Evolutionary conservation across 169 alveolate species (phyloP), one percentile per base, ranked within the genome.

Genomic region (Toxoplasma gondii): DNA sequence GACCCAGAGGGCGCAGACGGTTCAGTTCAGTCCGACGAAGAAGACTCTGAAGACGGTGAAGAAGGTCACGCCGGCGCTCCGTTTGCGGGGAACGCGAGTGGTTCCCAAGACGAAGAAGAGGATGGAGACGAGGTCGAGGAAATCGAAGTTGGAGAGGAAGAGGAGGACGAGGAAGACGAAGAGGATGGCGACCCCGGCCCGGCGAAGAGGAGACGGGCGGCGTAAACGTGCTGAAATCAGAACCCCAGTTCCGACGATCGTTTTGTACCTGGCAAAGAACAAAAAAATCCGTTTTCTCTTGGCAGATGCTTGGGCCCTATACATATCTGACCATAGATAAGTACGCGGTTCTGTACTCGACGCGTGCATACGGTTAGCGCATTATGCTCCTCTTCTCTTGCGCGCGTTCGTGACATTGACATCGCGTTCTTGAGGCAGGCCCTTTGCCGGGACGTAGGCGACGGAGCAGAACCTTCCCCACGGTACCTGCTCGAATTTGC

Each of bases 101-200:
- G 27, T n/a, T 31, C 39, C 12, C 45, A 74, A 16, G 84, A 74
- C 27, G 84, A 74, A n/a, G 84, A 31, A 74, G 49, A 74, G 84
- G 84, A 74, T 1, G 84, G 17, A 22, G 84, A 74, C n/a, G 39
- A 74, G 49, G 84, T 36, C 10, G 84, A 74, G 43, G 84, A 74
- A 36, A 36, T 34, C 43, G 84, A 74, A n/a, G 84, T 12, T n/a
- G 84, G 27, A 9, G 84, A 74, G 22, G 84, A 36, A n/a, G 84
- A 74, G 1, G 44, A 74, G 41, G 44, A 74, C 17, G 82, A 29
- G 36, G 82, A 69, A 9, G 67, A 53, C 67, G 67, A 53, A 53
- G 74, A 27, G 34, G 74, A 31, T 31, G 74, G 84, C 43, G 44
- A 31, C 84, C 45, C 84, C 84, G 84, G 84, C 44, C 74, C 74